These are phyloP conservation scores for Agaricus blazei DNA, from an alignment of 768 basidiomycete species.

Conservation along the genomic window DNA sequence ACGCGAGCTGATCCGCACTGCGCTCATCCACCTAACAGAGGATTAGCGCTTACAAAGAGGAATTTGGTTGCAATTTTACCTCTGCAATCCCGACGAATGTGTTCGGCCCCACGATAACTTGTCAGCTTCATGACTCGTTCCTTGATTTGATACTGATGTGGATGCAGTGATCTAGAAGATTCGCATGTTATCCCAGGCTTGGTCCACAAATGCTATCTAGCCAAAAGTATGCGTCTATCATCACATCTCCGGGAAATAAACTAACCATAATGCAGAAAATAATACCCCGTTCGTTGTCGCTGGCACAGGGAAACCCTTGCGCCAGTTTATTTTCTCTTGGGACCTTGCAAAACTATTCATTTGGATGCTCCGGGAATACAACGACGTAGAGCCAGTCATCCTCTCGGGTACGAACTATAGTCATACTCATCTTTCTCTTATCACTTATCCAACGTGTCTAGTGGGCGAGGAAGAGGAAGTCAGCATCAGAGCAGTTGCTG, in stretches of 20 bases:
- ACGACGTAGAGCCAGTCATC: slow-evolving; percentile 90
- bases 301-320: slow-evolving; percentile 86
- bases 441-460: slow-evolving; percentile 18
- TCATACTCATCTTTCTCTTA: neutral
- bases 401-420: slow-evolving; percentile 57
- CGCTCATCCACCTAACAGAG: neutral
- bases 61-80: slow-evolving; percentile 92
- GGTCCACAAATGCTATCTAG: slow-evolving; percentile 89
- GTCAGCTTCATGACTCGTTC: slow-evolving; percentile 30
- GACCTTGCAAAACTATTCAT: slow-evolving; percentile 95
- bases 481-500: slow-evolving; percentile 85
- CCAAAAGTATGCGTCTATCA: slow-evolving; percentile 57
- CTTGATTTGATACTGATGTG: neutral
- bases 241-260: neutral
- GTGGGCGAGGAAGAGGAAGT: slow-evolving; percentile 94
- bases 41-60: slow-evolving; percentile 87
- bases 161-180: slow-evolving; percentile 71
- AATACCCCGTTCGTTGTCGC: slow-evolving; percentile 81
- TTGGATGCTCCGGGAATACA: slow-evolving; percentile 87
- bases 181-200: slow-evolving; percentile 94
- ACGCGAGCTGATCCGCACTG: slow-evolving; percentile 17
- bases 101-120: slow-evolving; percentile 95
- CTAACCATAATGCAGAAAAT: slow-evolving; percentile 47
- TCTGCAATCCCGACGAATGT: slow-evolving; percentile 97
- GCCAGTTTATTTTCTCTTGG: slow-evolving; percentile 97